These are phyloP conservation scores for Nemania serpens DNA, from an alignment of 2,329 filamentous ascomycete species.

Conservation along the genomic window DNA sequence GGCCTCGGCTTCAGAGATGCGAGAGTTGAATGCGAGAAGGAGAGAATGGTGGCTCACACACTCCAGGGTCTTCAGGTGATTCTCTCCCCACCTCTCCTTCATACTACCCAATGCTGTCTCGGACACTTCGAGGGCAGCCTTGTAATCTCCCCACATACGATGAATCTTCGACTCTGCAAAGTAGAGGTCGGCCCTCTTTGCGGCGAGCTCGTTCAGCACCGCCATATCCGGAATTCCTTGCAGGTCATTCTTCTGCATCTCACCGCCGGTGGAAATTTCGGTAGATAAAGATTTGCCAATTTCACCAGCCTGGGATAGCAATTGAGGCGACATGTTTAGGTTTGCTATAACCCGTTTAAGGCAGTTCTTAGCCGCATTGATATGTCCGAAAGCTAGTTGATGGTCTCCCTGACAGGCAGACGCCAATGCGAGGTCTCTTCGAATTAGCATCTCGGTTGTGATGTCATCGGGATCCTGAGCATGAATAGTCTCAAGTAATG, in stretches of 20 bases:
- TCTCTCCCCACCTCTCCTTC: background rate
- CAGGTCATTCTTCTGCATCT: background rate
- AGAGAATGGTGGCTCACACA: background rate
- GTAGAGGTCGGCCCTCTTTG: background rate
- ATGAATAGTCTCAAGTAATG: background rate
- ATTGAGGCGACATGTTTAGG: background rate
- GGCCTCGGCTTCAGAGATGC: background rate
- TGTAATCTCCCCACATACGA: background rate
- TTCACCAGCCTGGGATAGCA: background rate
- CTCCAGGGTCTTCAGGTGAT: background rate
- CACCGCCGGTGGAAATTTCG: background rate
- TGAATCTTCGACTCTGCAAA: background rate
- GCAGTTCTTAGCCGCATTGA: background rate
- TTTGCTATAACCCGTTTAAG: background rate
- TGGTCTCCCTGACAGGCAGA: background rate
- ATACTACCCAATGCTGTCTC: background rate
- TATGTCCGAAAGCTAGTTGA: background rate
- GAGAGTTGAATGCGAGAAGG: constrained; percentile 1
- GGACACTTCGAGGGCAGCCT: background rate
- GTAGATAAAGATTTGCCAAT: background rate
- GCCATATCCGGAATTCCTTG: too few relatives aligned
- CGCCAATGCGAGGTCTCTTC: background rate
- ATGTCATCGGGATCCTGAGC: background rate
- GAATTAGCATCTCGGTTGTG: background rate
- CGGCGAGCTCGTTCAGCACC: background rate